A percentile compares a stretch with the other conserved stretches of the same genome.
Evolutionary conservation across 164 flowering plant genomes (phyloP).

Genomic region (Nymphaea thermarum): DNA sequence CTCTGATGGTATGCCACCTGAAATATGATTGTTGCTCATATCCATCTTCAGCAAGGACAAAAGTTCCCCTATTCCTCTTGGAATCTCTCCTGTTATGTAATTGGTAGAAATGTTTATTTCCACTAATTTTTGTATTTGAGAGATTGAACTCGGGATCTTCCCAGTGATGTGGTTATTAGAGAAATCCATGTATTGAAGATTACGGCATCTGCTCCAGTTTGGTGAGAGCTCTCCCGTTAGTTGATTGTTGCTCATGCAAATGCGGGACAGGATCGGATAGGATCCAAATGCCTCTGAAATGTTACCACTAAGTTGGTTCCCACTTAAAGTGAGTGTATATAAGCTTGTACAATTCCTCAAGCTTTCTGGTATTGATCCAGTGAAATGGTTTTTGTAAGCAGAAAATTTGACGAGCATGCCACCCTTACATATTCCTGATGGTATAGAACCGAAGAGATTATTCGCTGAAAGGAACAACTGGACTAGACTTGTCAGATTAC

Average conservation of each 20-base stretch:
- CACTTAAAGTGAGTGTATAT: conserved; percentile 10
- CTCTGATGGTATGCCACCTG: conserved; percentile 3
- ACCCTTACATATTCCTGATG: conserved; percentile 13
- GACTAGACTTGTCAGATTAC: neutral
- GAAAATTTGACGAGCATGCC: conserved; percentile 9
- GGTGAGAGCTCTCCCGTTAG: conserved; percentile 5
- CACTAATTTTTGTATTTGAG: neutral
- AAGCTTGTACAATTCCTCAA: conserved; percentile 11
- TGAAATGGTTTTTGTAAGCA: conserved; percentile 10
- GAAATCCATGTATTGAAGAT: neutral
- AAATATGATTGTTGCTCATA: neutral
- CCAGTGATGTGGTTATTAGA: conserved; percentile 3
- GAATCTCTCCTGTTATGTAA: conserved; percentile 2
- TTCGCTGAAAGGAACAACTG: neutral
- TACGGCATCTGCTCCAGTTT: neutral
- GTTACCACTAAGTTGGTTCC: conserved; percentile 12
- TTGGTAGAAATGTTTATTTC: neutral
- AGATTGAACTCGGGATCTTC: neutral
- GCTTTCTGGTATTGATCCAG: conserved; percentile 16
- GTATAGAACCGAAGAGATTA: conserved; percentile 8
- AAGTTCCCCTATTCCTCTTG: neutral
- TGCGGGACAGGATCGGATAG: neutral
- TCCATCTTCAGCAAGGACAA: neutral
- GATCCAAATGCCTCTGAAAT: conserved; percentile 7
- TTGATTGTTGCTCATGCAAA: conserved; percentile 1